Evolutionary conservation across 371 early-diverging fungal species (phyloP), one percentile per base, ranked within the genome.

Genomic region (Dichotomocladium elegans): DNA sequence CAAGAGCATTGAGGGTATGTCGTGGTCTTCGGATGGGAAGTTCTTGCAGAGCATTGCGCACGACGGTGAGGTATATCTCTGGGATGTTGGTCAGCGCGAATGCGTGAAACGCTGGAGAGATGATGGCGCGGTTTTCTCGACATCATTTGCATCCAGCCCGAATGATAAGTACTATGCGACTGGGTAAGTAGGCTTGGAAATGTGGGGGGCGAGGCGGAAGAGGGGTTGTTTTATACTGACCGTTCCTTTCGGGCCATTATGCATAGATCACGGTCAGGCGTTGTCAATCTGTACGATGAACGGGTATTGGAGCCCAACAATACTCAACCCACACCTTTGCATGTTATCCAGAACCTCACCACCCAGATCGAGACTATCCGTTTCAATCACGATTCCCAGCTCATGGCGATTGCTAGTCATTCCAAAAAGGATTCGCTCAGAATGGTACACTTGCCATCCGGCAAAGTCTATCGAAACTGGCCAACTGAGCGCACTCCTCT

Each of bases 401-500:
- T 95, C 17, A 64, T 98, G 63, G 86, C 83, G 11, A 83, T 95
- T 21, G 72, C 85, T 8, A 89, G 89, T 58, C 57, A 79, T 40
- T 60, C 58, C 22, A 88, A 86, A 54, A 81, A 85, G 59, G 90
- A 94, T 56, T 82, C 88, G 46, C 64, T 96, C 50, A 74, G 83
- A 57, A 57, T 98, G 21, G 66, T 90, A 4, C 94, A 98, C 68
- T 59, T 88, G 29, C 87, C 91, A 11, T 80, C 91, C 0, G 71
- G 81, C 41, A 76, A 81, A 12, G 92, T 95, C 34, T 94, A 89
- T 68, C 53, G 76, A 52, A 96, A 95, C 73, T 98, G 96, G 96
- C 96, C 96, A 3, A 92, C 91, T 8, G 60, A 63, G 9, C 68
- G 70, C 22, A 93, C 95, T 4, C 93, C 93, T 11, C 71, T 95